Percentiles rank a stretch among this genome's conserved stretches.
Conservation (phyloP, 75 land plant genomes). For the Isoetes taiwanensis region DNA sequence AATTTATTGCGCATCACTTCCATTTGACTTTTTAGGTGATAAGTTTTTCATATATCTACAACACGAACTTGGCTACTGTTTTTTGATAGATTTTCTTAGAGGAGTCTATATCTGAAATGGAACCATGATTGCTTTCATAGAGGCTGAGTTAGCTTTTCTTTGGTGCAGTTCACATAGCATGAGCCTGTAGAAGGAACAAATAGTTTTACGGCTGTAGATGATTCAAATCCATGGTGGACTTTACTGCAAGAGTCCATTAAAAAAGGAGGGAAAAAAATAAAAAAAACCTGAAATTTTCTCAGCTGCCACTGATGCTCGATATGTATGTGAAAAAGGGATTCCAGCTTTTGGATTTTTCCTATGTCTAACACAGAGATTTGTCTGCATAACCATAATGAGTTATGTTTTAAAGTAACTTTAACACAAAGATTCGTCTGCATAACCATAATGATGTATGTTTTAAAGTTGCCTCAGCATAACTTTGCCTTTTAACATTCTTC, state of each 20-base stretch:
- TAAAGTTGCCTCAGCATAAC: constrained; percentile 58
- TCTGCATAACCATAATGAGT: constrained; percentile 93
- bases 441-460: constrained; percentile 96
- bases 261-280: constrained; percentile 55
- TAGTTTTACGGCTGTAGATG: constrained; percentile 43
- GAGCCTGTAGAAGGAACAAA: constrained; percentile 17
- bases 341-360: constrained; percentile 80
- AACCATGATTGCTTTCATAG: not conserved
- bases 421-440: constrained; percentile 78
- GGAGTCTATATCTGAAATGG: too few species aligned
- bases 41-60: too few species aligned
- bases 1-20: too few species aligned
- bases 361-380: constrained; percentile 80
- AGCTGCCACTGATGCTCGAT: constrained; percentile 84
- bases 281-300: constrained; percentile 73
- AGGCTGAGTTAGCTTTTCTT: not conserved
- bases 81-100: too few species aligned
- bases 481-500: not conserved
- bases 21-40: too few species aligned
- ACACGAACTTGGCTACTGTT: too few species aligned
- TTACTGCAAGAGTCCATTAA: constrained; percentile 46
- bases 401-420: too few species aligned
- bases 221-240: constrained; percentile 81
- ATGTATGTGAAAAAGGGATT: constrained; percentile 48
- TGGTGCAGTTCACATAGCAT: constrained; percentile 44